Conservation (phyloP, 2,329 filamentous ascomycete genomes). For the Aciculosporium take region DNA sequence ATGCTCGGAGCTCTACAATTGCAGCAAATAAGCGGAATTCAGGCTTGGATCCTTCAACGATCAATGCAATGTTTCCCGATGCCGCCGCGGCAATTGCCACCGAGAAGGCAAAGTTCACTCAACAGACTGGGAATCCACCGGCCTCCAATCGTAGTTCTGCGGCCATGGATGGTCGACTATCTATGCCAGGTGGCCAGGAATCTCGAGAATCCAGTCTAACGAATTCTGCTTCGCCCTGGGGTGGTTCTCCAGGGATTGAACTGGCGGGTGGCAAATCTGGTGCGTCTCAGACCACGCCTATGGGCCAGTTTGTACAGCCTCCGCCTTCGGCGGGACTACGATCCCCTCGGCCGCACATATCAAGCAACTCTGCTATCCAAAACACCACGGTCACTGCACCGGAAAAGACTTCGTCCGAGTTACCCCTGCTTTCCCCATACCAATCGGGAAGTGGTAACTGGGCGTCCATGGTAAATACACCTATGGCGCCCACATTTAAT, state of each 20-base stretch:
- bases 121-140: conserved; percentile 80
- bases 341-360: conserved; percentile 60
- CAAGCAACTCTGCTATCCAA: conserved; percentile 59
- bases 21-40: conserved; percentile 74
- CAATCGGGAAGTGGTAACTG: conserved; percentile 75
- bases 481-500: conserved; percentile 80
- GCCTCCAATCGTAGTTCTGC: conserved; percentile 88
- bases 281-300: conserved; percentile 55
- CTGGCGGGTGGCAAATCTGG: conserved; percentile 55
- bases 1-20: conserved; percentile 66
- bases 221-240: conserved; percentile 58
- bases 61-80: conserved; percentile 98
- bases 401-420: conserved; percentile 53
- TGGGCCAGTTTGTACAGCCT: conserved; percentile 91
- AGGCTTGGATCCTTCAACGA: conserved; percentile 80
- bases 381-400: conserved; percentile 63
- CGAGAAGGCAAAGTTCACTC: conserved; percentile 93
- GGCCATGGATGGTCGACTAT: conserved; percentile 61
- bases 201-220: conserved; percentile 14
- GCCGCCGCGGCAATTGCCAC: conserved; percentile 96
- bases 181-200: conserved; percentile 46
- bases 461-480: conserved; percentile 97
- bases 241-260: conserved; percentile 34
- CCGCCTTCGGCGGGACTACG: conserved; percentile 59
- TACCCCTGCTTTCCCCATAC: conserved; percentile 78